Evolutionary conservation across 2,329 filamentous ascomycete genomes (phyloP), one percentile per base, ranked within the genome.

Genomic region (Sporothrix variecibatus): DNA sequence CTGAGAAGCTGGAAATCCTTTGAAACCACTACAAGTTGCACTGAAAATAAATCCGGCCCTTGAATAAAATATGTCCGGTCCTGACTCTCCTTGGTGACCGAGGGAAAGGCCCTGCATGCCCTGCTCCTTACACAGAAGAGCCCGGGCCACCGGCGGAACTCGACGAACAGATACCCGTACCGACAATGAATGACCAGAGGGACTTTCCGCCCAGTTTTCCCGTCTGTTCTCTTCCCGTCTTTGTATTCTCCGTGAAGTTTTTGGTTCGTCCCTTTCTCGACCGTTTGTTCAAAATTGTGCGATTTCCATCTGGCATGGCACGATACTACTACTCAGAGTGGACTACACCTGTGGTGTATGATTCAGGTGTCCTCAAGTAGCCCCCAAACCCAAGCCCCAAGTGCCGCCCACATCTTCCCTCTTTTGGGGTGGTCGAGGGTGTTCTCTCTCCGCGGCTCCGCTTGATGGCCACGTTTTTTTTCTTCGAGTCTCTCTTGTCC

Each of bases 381-480:
- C 34, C 34, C 34, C 34, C 34, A 4, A 34, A 34, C 34, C 34
- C 34, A 34, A 34, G 34, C 31, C 43, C 20, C 26, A 26, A 46
- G 28, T 23, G 65, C 43, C 65, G 26, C 65, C 64, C 23, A 40
- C 38, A 12, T 28, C 38, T 46, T 46, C 15, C 28, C 60, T 67
- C 23, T 15, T 46, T 43, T 46, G 38, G 23, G 23, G 11, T 28
- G 26, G 26, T 12, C 23, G 15, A 17, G 43, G 43, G 58, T 62
- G 17, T 17, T 60, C 17, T 12, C 20, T 12, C 38, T 46, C 38
- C 62, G 15, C 38, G 62, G 26, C 64, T 68, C 65, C 65, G 65
- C 40, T 34, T 17, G 62, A 8, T 28, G 62, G 62, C 62, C 62
- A 67, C 38, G 62, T 67, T 46, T 46, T 67, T 46, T 46, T 43